These are phyloP conservation scores for Phytophthora litchii DNA, from an alignment of 352 stramenopile genomes.

Conservation along the genomic window DNA sequence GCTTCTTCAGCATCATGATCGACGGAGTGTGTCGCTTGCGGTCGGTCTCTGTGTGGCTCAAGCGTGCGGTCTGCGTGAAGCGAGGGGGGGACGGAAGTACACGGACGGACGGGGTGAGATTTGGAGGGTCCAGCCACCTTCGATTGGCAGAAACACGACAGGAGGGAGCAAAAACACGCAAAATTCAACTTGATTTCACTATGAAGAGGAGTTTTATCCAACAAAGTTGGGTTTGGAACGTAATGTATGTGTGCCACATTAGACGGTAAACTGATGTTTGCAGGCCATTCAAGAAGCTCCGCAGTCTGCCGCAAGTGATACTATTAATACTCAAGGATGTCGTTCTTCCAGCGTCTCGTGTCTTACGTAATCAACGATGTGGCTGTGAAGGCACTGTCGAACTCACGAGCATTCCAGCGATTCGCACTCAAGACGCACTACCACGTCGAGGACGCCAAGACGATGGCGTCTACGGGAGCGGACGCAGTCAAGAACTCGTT, in stretches of 20 bases:
- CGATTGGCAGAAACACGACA: slow-evolving; percentile 32
- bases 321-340: slow-evolving; percentile 40
- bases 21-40: slow-evolving; percentile 7
- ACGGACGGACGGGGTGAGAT: slow-evolving; percentile 21
- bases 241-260: slow-evolving; percentile 7
- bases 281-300: slow-evolving; percentile 32
- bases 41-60: slow-evolving; percentile 30
- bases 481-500: slow-evolving; percentile 54
- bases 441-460: slow-evolving; percentile 84
- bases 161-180: slow-evolving; percentile 12
- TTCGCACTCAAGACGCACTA: slow-evolving; percentile 89
- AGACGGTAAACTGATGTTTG: slow-evolving; percentile 7
- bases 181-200: neutral
- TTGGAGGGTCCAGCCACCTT: slow-evolving; percentile 21
- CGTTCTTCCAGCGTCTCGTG: slow-evolving; percentile 83
- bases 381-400: slow-evolving; percentile 81
- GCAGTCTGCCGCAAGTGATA: neutral
- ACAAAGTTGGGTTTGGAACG: neutral
- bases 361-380: slow-evolving; percentile 88
- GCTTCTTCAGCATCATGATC: slow-evolving; percentile 78
- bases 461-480: slow-evolving; percentile 55
- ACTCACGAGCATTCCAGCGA: slow-evolving; percentile 83
- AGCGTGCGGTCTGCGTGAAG: slow-evolving; percentile 20
- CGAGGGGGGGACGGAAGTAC: slow-evolving; percentile 27
- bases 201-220: slow-evolving; percentile 1